phyloP scores from a whole-genome alignment of 129 eudicot species.

The Arctium lappa region DNA sequence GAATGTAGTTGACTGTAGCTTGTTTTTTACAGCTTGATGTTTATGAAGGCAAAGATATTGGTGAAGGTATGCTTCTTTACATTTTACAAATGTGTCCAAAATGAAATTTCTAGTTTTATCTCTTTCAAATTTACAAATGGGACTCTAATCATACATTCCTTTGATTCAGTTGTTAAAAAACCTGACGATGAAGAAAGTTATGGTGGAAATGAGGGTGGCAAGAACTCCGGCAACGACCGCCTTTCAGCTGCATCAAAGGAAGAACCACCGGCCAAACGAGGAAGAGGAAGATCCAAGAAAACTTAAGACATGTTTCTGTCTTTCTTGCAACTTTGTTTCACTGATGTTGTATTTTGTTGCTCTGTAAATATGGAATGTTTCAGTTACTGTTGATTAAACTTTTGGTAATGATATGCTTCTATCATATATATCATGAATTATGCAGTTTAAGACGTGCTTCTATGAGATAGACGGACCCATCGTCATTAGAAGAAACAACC shows the following conservation, averaged over 20 bases:
- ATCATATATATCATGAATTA: no score
- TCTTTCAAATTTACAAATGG: not conserved
- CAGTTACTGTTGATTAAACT: not conserved
- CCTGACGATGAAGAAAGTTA: not conserved
- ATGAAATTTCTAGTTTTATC: not conserved
- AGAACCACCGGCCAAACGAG: not conserved
- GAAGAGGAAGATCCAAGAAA: slow-evolving; percentile 1
- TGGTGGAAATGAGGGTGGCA: not conserved
- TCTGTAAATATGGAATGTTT: not conserved
- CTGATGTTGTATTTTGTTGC: not conserved
- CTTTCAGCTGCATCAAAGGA: not conserved
- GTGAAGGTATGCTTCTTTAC: not conserved
- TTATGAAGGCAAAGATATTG: not conserved
- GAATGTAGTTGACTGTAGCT: not conserved
- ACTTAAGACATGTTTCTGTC: not conserved
- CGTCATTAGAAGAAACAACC: no score
- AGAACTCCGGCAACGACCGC: not conserved
- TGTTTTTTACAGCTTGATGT: not conserved
- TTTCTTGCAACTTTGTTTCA: not conserved
- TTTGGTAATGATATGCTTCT: not conserved
- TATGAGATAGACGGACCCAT: no score
- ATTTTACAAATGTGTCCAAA: not conserved
- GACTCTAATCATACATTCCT: not conserved
- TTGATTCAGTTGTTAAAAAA: not conserved
- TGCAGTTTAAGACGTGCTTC: no score